Base-by-base conservation (phyloP, 2,329 filamentous ascomycete genomes). In the Diplocarpon mali region DNA sequence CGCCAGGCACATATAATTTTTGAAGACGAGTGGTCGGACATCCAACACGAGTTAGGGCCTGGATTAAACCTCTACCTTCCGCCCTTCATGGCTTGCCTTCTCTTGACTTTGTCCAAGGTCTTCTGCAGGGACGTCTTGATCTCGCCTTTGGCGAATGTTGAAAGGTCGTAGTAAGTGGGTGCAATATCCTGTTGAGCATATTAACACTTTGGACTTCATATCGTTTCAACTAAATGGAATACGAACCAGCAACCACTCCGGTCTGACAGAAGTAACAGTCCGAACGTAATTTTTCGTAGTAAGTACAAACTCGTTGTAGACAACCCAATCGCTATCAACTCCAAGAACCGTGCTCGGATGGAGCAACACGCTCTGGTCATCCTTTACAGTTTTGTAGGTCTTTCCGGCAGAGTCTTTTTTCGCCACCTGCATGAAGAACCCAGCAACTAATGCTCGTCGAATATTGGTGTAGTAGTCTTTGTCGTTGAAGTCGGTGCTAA, bases 381-480 rank as follows among this genome's bases (percentile, higher is more conserved):
- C 93, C 70, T 96, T 98, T 63, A 98, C 83, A 1, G 92, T 98
- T 52, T 82, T 80, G 68, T 98, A 98, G 35, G 85, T 78, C 72
- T 96, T 96, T 60, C 85, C 85, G 27, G 77, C 81, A 41, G 77
- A 78, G 60, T 96, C 88, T 62, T 84, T 87, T 78, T 94, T 95
- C 47, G 92, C 93, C 16, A 96, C 86, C 64, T 98, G 92, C 92
- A 98, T 98, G 73, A 98, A 98, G 74, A 98, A 98, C 29, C 93
- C 92, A 1, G 89, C 77, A 11, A 95, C 83, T 12, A 98, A 75
- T 8, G 92, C 90, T 31, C 88, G 81, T 36, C 90, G 85, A 59
- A 98, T 98, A 65, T 98, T 98, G 64, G 80, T 87, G 67, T 96
- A 98, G 71, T 98, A 98, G 61, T 93, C 86, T 72, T 94, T 95